Evolutionary conservation across 352 stramenopile genomes (phyloP), one percentile per base, ranked within the genome.

Genomic region (Phytophthora litchii): DNA sequence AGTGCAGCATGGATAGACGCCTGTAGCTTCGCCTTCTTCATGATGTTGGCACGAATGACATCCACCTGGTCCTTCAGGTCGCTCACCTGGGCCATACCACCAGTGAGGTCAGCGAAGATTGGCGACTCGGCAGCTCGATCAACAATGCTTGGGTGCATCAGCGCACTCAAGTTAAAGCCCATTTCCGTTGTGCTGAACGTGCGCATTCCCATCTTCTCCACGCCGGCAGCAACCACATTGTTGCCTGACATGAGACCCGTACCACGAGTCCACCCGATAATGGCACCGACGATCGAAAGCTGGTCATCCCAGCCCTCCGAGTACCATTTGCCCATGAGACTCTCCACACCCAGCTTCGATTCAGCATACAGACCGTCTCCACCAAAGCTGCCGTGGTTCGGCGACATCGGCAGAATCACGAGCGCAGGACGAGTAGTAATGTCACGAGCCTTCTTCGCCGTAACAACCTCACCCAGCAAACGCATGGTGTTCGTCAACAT

Each of bases 191-290:
- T 91, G 51, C 74, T 93, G 60, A 96, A 96, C 19, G 86, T 96
- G 50, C 88, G 82, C 42, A 92, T 78, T 49, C 83, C 80, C 29
- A 94, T 72, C 44, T 84, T 80, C 63, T 96, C 88, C 19, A 96
- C 74, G 16, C 84, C 87, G 7, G 76, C 72, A 16, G 88, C 84
- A 14, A 94, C 88, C 5, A 93, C 73, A 54, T 96, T 94, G 70
- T 96, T 96, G n/a, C 84, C 78, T 20, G 74, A 80, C 88, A 96
- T 96, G 19, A 96, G 78, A 12, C 83, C 87, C 0, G 88, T 95
- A 45, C 85, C 82, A 53, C 88, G 85, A 12, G 86, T 95, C 88
- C 87, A 96, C 23, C 88, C 88, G 47, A 96, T 96, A 41, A 95
- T 81, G 21, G 87, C 88, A 40, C 86, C 84, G 3, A 91, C 79